These are phyloP conservation scores for Albophoma yamanashiensis DNA, from an alignment of 2,329 filamentous ascomycete species.

Conservation along the genomic window DNA sequence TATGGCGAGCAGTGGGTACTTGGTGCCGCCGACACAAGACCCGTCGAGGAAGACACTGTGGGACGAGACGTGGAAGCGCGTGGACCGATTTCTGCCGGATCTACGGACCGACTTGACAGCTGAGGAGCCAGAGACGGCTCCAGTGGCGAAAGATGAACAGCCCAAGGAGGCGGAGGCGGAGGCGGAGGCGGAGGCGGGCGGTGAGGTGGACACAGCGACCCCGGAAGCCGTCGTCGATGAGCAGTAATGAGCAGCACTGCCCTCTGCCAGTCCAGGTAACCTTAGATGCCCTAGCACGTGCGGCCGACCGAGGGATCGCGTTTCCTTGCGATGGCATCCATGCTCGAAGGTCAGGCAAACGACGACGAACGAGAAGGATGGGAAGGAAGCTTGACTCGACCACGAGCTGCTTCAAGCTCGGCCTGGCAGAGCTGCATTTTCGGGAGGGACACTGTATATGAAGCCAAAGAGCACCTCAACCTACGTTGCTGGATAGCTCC, in stretches of 20 bases:
- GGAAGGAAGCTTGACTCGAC: neutral
- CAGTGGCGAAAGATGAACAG: conserved; percentile 2
- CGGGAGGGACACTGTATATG: neutral
- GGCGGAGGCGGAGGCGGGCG: neutral
- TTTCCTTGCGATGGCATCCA: neutral
- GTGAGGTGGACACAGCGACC: neutral
- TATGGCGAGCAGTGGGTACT: conserved; percentile 81
- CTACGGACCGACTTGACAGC: conserved; percentile 45
- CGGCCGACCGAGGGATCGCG: neutral
- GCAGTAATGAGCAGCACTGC: neutral
- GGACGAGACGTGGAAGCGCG: conserved; percentile 54
- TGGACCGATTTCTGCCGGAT: conserved; percentile 54
- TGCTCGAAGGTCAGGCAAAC: neutral
- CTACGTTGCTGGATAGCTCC: neutral
- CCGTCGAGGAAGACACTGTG: conserved; percentile 44
- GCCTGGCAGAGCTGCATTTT: neutral
- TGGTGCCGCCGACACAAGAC: conserved; percentile 58
- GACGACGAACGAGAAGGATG: neutral
- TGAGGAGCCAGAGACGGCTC: conserved; percentile 24
- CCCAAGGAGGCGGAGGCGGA: neutral
- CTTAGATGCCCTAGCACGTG: neutral
- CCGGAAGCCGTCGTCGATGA: neutral
- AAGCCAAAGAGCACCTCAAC: neutral
- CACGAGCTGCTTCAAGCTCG: neutral
- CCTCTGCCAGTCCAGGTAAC: neutral